Conservation (phyloP, 31 red algal genomes). For the Bonnemaisonia californica region DNA sequence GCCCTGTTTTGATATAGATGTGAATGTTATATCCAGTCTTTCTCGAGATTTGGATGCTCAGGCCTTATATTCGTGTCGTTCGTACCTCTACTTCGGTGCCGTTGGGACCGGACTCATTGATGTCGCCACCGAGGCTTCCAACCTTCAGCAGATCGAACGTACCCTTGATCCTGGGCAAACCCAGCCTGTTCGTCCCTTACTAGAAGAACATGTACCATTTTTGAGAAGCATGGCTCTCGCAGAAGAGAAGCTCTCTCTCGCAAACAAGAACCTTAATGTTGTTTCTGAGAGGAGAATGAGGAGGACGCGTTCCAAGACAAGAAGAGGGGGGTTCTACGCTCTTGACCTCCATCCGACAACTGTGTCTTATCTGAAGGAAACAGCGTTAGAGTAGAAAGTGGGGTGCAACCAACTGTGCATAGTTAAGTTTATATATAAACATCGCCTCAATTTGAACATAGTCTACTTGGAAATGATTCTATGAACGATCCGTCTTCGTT, state of each 20-base stretch:
- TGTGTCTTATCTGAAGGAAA: slow-evolving; percentile 28
- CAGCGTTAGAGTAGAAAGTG: slow-evolving; percentile 26
- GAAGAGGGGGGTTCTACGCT: slow-evolving; percentile 43
- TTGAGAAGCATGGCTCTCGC: slow-evolving; percentile 51
- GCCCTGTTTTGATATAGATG: slow-evolving; percentile 37
- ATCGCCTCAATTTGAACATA: background rate
- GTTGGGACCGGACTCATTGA: background rate
- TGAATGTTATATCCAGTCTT: background rate
- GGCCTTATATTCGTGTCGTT: background rate
- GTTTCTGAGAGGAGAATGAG: background rate
- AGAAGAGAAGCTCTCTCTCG: background rate
- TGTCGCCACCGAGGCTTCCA: background rate
- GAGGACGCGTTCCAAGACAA: slow-evolving; percentile 37
- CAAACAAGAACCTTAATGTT: no score
- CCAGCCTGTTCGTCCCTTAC: slow-evolving; percentile 2
- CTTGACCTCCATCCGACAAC: slow-evolving; percentile 56
- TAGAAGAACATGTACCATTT: slow-evolving; percentile 41
- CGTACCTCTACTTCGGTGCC: background rate
- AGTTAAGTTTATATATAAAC: background rate
- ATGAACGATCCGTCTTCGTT: background rate
- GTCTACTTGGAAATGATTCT: slow-evolving; percentile 14
- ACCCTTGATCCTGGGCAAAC: background rate
- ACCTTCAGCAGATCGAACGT: background rate
- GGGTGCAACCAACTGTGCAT: background rate
- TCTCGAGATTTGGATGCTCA: background rate